Evolutionary conservation across 768 basidiomycete genomes (phyloP), one percentile per base, ranked within the genome.

Genomic region (Paxillus rubicundulus): DNA sequence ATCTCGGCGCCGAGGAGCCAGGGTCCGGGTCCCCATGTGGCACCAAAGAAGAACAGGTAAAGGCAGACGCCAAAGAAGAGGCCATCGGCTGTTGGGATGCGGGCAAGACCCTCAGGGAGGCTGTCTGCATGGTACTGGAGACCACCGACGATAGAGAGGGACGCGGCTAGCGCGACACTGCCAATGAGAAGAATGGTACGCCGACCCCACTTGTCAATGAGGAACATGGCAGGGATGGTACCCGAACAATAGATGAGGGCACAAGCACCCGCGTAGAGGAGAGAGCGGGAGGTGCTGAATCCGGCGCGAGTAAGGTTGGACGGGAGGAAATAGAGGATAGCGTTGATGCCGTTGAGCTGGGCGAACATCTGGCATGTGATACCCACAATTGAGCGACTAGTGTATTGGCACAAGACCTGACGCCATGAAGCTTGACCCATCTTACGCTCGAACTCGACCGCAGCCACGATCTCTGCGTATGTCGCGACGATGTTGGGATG

Each of bases 41-140:
- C 78, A 5, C 78, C 80, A 47, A 77, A 82, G 58, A 82, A 73
- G 62, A 84, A 82, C 20, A 85, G 72, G 61, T 84, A 85, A n/a
- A 79, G 58, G 58, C 79, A 79, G 49, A 82, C 74, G 53, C 77
- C 71, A 49, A 68, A 72, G 30, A 71, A 75, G 50, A 74, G 67
- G 14, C 66, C 72, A 45, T 73, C 59, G 10, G 74, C 69, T n/a
- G 65, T 63, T 3, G 64, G 66, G 20, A 69, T 47, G 9, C 71
- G 62, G 2, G 55, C 52, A 28, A 57, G 33, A 13, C 73, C 74
- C 34, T 61, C 49, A 6, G 74, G 76, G 46, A 78, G 65, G 20
- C 58, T 70, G 54, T 74, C 75, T 32, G 69, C 71, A 56, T 62
- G 62, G 58, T 64, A 76, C 61, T 84, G 82, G 37, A 85, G 72